Percentiles rank a stretch among this genome's conserved stretches.
These are phyloP conservation scores for Skeletonema potamos DNA, from an alignment of 108 stramenopile species.

Conservation along the genomic window DNA sequence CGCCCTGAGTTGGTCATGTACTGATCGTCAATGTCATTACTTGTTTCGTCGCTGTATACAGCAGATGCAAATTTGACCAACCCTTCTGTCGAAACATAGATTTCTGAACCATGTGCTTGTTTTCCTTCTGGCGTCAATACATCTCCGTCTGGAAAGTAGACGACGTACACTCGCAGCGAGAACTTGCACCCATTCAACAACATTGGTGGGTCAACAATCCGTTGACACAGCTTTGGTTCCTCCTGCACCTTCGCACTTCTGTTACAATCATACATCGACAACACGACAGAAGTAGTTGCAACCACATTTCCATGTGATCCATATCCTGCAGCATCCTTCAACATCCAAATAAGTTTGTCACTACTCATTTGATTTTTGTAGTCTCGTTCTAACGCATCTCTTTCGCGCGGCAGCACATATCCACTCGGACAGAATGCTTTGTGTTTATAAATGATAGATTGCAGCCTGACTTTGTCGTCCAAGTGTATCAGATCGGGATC, in stretches of 20 bases:
- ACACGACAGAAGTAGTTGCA: conserved; percentile 32
- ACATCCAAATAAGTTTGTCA: conserved; percentile 42
- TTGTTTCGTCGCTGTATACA: conserved; percentile 6
- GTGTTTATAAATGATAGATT: conserved; percentile 35
- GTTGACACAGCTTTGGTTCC: conserved; percentile 55
- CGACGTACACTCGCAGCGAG: conserved; percentile 72
- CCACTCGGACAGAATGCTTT: conserved; percentile 44
- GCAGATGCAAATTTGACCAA: conserved; percentile 68
- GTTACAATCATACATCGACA: background rate
- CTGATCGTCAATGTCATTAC: conserved; percentile 18
- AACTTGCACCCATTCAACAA: conserved; percentile 61
- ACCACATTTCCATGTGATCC: conserved; percentile 77
- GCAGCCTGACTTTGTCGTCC: conserved; percentile 71
- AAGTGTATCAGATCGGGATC: conserved; percentile 57
- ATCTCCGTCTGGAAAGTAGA: conserved; percentile 46
- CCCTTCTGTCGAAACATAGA: conserved; percentile 56
- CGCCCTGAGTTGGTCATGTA: conserved; percentile 85
- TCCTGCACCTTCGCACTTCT: background rate
- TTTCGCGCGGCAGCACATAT: conserved; percentile 39
- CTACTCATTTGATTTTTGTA: conserved; percentile 2
- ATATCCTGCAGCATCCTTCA: conserved; percentile 73
- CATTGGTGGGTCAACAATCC: conserved; percentile 63
- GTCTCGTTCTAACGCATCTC: conserved; percentile 8
- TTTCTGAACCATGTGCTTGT: conserved; percentile 5
- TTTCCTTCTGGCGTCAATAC: conserved; percentile 2